Evolutionary conservation across 1,139 yeast genomes (phyloP), one percentile per base, ranked within the genome.

Genomic region (Eremothecium sinecaudum): DNA sequence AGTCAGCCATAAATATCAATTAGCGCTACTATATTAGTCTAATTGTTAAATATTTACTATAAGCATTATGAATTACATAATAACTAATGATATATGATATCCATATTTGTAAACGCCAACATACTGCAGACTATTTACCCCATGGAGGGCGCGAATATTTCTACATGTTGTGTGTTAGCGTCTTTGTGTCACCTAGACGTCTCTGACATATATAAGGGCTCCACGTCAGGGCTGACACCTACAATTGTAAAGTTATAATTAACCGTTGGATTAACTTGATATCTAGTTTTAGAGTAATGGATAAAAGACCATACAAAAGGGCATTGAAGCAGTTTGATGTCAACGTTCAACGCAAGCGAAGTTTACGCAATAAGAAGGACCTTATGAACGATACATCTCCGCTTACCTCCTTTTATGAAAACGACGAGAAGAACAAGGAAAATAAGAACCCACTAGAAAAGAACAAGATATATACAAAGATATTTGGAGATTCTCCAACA

Each of bases 401-500:
- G 4, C 11, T 14, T 18, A 14, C 30, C 14, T 27, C 30, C 11
- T 18, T 18, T 14, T 15, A 27, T 16, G 30, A 27, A n/a, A 27
- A 27, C 30, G 30, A 27, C 14, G 30, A 27, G 11, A 16, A 15
- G 14, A 27, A 27, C 21, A 27, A 27, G 30, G 30, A 27, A 14
- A 27, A 27, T 14, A 27, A 15, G 20, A 18, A 17, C 21, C 30
- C 30, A n/a, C 3, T 18, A 16, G 30, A 11, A 16, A 27, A 14
- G 21, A 21, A 17, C 13, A 5, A 6, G 3, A 21, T 15, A 12
- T 18, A 18, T 14, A 16, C 30, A 11, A 27, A 19, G n/a, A 16
- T 27, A n/a, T 27, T 27, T 14, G 30, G 21, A n/a, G 21, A 27
- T 27, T 27, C 30, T n/a, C 30, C 30, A n/a, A 16, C 30, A 11